Percentiles rank a stretch among this genome's conserved stretches.
These are phyloP conservation scores for Penicillium psychrofluorescens DNA, from an alignment of 495 filamentous ascomycete genomes.

Conservation along the genomic window DNA sequence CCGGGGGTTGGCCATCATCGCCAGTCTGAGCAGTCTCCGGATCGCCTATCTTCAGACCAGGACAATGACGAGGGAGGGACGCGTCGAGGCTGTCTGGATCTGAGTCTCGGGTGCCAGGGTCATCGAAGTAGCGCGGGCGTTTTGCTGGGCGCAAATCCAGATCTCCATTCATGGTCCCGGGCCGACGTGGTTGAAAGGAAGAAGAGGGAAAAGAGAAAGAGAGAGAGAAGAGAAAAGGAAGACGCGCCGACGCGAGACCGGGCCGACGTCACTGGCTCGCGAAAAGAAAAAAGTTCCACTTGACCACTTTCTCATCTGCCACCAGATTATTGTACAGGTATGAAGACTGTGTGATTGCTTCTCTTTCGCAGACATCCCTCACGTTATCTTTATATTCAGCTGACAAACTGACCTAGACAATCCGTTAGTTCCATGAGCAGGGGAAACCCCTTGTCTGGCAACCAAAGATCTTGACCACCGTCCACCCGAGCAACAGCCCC, in stretches of 20 bases:
- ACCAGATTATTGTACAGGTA: neutral
- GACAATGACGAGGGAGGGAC: slow-evolving; percentile 9
- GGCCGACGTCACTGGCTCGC: slow-evolving; percentile 26
- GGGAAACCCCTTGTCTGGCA: too few relatives aligned
- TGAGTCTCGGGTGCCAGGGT: slow-evolving; percentile 3
- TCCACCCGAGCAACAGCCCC: too few relatives aligned
- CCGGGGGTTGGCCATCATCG: neutral
- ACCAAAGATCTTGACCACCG: too few relatives aligned
- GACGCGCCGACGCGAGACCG: slow-evolving; percentile 37
- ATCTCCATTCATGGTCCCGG: slow-evolving; percentile 16
- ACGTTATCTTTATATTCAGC: too few relatives aligned
- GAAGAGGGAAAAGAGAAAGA: slow-evolving; percentile 1
- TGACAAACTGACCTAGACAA: too few relatives aligned
- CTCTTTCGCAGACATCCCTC: too few relatives aligned
- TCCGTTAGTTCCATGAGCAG: too few relatives aligned
- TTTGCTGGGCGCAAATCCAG: slow-evolving; percentile 55
- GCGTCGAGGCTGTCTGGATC: slow-evolving; percentile 10
- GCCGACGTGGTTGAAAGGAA: slow-evolving; percentile 1
- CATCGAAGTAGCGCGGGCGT: slow-evolving; percentile 77
- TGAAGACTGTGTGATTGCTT: too few relatives aligned
- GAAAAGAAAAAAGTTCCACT: slow-evolving; percentile 4
- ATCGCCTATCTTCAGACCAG: neutral
- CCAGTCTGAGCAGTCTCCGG: neutral
- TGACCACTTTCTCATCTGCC: neutral
- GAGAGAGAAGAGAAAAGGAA: slow-evolving; percentile 12